Percentiles rank a stretch among this genome's conserved stretches.
Conservation (phyloP, 139 green algal genomes). For the Desmodesmus armatus region DNA sequence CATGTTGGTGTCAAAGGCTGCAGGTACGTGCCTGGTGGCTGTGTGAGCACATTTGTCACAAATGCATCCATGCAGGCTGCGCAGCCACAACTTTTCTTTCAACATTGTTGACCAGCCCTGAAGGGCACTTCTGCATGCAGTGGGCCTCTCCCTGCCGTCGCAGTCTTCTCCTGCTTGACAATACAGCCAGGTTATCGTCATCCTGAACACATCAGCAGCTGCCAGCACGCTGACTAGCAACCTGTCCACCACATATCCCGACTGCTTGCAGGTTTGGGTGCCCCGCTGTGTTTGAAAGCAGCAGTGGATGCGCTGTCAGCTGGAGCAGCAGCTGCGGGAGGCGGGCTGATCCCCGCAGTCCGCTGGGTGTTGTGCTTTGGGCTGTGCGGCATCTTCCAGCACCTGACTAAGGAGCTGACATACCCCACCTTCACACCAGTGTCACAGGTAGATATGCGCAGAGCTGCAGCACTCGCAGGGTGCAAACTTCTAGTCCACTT, state of each 20-base stretch:
- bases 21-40: slow-evolving; percentile 52
- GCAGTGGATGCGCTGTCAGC: slow-evolving; percentile 81
- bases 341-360: slow-evolving; percentile 31
- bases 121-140: too few species aligned
- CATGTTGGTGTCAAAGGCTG: slow-evolving; percentile 79
- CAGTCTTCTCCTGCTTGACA: too few species aligned
- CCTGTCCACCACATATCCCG: too few species aligned
- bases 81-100: too few species aligned
- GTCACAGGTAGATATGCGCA: slow-evolving; percentile 66
- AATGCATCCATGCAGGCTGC: slow-evolving; percentile 21
- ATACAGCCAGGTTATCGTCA: too few species aligned
- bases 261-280: slow-evolving; percentile 79
- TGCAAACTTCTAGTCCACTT: too few species aligned
- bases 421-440: slow-evolving; percentile 87
- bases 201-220: not conserved
- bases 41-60: not conserved
- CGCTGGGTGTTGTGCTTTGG: slow-evolving; percentile 52
- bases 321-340: not conserved
- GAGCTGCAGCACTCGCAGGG: not conserved
- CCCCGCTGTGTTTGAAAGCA: slow-evolving; percentile 81
- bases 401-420: slow-evolving; percentile 87
- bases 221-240: too few species aligned
- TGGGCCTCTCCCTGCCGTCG: not conserved
- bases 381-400: slow-evolving; percentile 71
- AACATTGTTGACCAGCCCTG: too few species aligned